These are phyloP conservation scores for Hypsizygus ulmarius DNA, from an alignment of 1,284 basidiomycete genomes.

Conservation along the genomic window DNA sequence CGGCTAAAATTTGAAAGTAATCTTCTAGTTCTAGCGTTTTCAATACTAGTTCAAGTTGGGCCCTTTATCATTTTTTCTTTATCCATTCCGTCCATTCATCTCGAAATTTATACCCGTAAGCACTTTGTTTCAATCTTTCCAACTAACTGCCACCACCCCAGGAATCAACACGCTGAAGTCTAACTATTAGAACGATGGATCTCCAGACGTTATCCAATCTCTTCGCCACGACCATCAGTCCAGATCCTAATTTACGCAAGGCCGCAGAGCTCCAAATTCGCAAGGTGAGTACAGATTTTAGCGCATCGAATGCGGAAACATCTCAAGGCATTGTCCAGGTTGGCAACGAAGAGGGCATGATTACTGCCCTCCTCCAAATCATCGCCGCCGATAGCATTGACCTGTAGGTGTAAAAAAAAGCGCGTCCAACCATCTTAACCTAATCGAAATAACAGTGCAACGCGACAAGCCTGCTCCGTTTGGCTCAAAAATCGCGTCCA, in stretches of 20 bases:
- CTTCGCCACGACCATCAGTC: slow-evolving; percentile 74
- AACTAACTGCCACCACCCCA: neutral
- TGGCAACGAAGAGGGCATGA: slow-evolving; percentile 73
- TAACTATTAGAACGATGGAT: slow-evolving; percentile 53
- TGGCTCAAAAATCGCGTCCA: slow-evolving; percentile 86
- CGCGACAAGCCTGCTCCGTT: slow-evolving; percentile 76
- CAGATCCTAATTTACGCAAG: slow-evolving; percentile 84
- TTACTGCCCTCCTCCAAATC: slow-evolving; percentile 77
- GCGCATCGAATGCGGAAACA: slow-evolving; percentile 4
- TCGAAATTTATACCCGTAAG: no score
- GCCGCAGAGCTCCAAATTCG: slow-evolving; percentile 80
- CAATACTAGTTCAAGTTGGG: no score
- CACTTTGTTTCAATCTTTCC: neutral
- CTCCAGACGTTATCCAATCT: slow-evolving; percentile 72
- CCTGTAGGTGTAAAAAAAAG: slow-evolving; percentile 53
- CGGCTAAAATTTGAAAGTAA: no score
- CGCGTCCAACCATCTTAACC: slow-evolving; percentile 32
- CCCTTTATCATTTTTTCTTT: no score
- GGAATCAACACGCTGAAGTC: neutral
- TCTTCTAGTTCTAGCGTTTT: no score
- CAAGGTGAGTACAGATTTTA: slow-evolving; percentile 49
- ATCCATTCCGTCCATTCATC: no score
- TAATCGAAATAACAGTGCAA: slow-evolving; percentile 46
- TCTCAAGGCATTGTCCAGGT: slow-evolving; percentile 43
- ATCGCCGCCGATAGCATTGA: slow-evolving; percentile 74